Evolutionary conservation across 176 grass and related monocot species (phyloP).

Genomic region (Paspalum vaginatum): DNA sequence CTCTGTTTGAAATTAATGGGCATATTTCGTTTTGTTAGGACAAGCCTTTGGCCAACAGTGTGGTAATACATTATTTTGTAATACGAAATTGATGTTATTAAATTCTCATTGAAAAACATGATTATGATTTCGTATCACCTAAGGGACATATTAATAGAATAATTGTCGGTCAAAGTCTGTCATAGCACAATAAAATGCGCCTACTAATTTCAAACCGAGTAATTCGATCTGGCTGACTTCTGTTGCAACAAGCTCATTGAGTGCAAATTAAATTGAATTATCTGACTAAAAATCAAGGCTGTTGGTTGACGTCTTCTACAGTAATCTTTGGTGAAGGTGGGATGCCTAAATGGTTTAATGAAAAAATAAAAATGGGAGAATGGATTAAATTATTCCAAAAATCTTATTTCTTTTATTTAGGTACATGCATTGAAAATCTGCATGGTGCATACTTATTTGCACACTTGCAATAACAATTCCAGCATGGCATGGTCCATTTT

Average conservation of each 20-base stretch:
- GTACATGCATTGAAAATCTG: neutral
- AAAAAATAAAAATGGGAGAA: conserved; percentile 13
- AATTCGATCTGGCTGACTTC: neutral
- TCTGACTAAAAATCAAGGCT: neutral
- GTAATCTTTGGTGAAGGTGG: neutral
- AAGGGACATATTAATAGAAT: no score
- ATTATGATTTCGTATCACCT: no score
- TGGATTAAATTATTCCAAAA: neutral
- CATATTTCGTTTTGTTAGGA: no score
- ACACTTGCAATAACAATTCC: neutral
- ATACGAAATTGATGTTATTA: no score
- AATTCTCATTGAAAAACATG: no score
- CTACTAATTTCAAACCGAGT: neutral
- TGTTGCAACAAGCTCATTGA: neutral
- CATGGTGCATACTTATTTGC: conserved; percentile 2
- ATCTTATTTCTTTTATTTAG: neutral
- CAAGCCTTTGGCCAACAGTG: no score
- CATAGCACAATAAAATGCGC: no score
- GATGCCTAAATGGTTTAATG: neutral
- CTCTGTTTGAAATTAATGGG: no score
- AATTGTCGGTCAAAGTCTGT: no score
- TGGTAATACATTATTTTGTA: no score
- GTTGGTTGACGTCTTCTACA: conserved; percentile 20
- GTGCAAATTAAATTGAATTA: conserved; percentile 25
- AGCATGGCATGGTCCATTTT: neutral